These are phyloP conservation scores for Geosmithia flava DNA, from an alignment of 2,329 filamentous ascomycete species.

Conservation along the genomic window DNA sequence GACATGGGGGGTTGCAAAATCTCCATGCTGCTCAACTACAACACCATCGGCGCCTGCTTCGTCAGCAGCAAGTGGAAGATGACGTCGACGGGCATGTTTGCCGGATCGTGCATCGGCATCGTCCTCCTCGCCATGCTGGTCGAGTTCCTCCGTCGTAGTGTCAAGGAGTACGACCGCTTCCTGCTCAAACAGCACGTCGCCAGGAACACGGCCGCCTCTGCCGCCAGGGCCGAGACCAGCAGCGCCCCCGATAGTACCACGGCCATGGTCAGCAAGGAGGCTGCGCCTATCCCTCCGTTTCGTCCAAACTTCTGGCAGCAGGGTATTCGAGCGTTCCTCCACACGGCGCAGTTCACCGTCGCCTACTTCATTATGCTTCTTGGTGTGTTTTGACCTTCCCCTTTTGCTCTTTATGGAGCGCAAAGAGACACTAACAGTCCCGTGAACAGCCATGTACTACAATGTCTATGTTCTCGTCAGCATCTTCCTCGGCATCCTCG, in stretches of 20 bases:
- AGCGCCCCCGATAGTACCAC: neutral
- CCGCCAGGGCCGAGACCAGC: neutral
- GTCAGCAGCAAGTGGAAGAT: slow-evolving; percentile 59
- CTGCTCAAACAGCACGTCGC: slow-evolving; percentile 41
- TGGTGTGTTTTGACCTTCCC: slow-evolving; percentile 10
- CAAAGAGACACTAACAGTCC: slow-evolving; percentile 1
- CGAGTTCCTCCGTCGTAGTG: slow-evolving; percentile 57
- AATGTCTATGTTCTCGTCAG: slow-evolving; percentile 69
- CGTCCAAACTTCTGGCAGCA: slow-evolving; percentile 55
- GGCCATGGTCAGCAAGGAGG: neutral
- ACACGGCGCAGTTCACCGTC: slow-evolving; percentile 59
- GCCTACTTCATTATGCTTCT: slow-evolving; percentile 69
- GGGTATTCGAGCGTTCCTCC: slow-evolving; percentile 50
- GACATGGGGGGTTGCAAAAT: slow-evolving; percentile 25
- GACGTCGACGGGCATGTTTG: slow-evolving; percentile 58
- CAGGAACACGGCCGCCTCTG: slow-evolving; percentile 6
- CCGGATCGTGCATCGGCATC: slow-evolving; percentile 68
- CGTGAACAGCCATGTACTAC: slow-evolving; percentile 43
- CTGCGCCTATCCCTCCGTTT: slow-evolving; percentile 19
- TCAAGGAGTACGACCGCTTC: slow-evolving; percentile 61
- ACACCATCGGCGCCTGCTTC: slow-evolving; percentile 57
- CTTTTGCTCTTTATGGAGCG: neutral
- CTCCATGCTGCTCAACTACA: slow-evolving; percentile 69
- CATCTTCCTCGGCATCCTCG: slow-evolving; percentile 63
- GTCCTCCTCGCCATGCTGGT: slow-evolving; percentile 61